These are phyloP conservation scores for Alternaria hordeiaustralica DNA, from an alignment of 2,329 filamentous ascomycete species.

Conservation along the genomic window DNA sequence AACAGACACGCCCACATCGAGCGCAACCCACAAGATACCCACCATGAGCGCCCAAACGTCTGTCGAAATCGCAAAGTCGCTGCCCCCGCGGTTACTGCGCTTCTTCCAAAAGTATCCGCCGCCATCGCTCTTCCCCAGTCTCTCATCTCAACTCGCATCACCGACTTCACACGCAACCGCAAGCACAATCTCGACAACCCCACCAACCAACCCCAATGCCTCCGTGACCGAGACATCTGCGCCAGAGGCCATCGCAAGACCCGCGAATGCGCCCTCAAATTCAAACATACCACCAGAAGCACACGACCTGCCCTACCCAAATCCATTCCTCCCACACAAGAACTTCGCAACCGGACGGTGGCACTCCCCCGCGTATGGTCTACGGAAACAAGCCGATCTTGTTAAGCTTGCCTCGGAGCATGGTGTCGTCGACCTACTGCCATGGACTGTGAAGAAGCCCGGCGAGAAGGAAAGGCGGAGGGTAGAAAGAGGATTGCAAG, in stretches of 20 bases:
- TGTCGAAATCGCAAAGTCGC: constrained; percentile 68
- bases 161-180: constrained; percentile 15
- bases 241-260: constrained; percentile 28
- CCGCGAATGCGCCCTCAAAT: constrained; percentile 18
- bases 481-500: constrained; percentile 78
- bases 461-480: constrained; percentile 73
- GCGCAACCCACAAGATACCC: constrained; percentile 14
- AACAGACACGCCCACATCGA: background rate
- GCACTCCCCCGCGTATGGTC: constrained; percentile 82
- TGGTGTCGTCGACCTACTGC: constrained; percentile 81
- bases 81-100: constrained; percentile 78
- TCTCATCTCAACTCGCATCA: constrained; percentile 27
- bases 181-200: constrained; percentile 29
- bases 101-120: constrained; percentile 94
- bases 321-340: constrained; percentile 83
- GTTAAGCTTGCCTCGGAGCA: constrained; percentile 82
- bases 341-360: constrained; percentile 81
- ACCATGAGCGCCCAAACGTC: constrained; percentile 42
- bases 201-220: constrained; percentile 49
- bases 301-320: constrained; percentile 62
- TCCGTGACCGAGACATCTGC: constrained; percentile 41
- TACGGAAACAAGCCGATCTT: constrained; percentile 87
- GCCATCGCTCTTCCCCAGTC: constrained; percentile 52
- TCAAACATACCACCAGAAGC: constrained; percentile 22
- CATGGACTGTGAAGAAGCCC: constrained; percentile 76